A percentile compares a stretch with the other conserved stretches of the same genome.
These are phyloP conservation scores for Diddensiella santjacobensis DNA, from an alignment of 805 yeast species.

Conservation along the genomic window DNA sequence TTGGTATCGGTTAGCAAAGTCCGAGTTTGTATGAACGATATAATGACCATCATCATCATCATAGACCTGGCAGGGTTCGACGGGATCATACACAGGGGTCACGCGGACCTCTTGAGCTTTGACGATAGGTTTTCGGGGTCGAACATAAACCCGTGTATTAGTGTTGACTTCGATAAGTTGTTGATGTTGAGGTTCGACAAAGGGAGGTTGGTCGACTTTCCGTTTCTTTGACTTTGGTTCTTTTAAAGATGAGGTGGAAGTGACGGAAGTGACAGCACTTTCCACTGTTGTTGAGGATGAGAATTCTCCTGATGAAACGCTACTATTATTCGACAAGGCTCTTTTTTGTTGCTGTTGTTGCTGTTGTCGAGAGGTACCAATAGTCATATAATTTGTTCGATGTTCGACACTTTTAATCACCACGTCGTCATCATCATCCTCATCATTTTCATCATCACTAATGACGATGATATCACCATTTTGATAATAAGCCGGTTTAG, in stretches of 20 bases:
- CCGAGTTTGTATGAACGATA: slow-evolving; percentile 32
- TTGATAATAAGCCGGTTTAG: slow-evolving; percentile 24
- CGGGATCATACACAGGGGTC: slow-evolving; percentile 22
- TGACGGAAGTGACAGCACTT: not conserved
- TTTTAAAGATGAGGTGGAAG: not conserved
- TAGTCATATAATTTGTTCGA: not conserved
- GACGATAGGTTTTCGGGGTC: slow-evolving; percentile 25
- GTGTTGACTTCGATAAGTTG: not conserved
- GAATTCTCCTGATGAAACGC: slow-evolving; percentile 3
- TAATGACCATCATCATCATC: slow-evolving; percentile 36
- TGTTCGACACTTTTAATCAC: slow-evolving; percentile 4
- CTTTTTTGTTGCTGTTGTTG: not conserved
- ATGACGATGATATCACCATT: slow-evolving; percentile 35
- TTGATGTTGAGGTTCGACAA: no score
- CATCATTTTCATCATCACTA: slow-evolving; percentile 26
- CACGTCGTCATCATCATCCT: slow-evolving; percentile 15
- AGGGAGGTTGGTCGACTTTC: not conserved
- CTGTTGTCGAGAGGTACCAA: not conserved
- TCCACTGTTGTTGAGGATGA: slow-evolving; percentile 1
- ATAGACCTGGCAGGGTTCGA: slow-evolving; percentile 9
- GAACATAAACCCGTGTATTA: slow-evolving; percentile 5
- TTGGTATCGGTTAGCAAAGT: slow-evolving; percentile 61
- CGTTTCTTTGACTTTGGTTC: not conserved
- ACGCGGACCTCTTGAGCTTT: slow-evolving; percentile 32
- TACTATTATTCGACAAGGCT: slow-evolving; percentile 1